Percentiles rank a stretch among this genome's conserved stretches.
phyloP scores from a whole-genome alignment of 148 eudicot species.

The Gaultheria prostrata region DNA sequence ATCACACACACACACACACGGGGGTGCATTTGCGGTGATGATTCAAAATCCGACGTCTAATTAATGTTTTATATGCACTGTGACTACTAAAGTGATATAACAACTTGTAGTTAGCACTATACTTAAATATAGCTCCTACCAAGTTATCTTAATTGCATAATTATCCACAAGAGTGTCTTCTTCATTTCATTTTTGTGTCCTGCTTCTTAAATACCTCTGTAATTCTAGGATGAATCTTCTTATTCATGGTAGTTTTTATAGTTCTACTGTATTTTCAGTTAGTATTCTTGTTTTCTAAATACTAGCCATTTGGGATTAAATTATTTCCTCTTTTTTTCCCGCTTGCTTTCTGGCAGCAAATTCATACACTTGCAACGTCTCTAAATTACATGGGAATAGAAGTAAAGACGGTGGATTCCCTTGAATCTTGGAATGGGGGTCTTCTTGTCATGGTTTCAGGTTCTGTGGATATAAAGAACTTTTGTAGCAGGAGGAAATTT shows the following conservation, averaged over 20 bases:
- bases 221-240: background rate
- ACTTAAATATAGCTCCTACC: background rate
- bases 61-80: background rate
- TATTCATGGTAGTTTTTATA: background rate
- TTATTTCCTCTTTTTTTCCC: background rate
- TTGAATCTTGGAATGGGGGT: constrained; percentile 95
- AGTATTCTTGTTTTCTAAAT: constrained; percentile 2
- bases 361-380: constrained; percentile 75
- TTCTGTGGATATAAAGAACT: constrained; percentile 58
- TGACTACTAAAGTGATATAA: background rate
- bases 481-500: constrained; percentile 66
- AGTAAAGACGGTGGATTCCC: constrained; percentile 77
- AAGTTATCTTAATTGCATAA: background rate
- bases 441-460: constrained; percentile 90
- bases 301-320: background rate
- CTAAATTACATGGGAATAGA: constrained; percentile 62
- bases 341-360: constrained; percentile 63
- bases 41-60: background rate
- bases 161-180: background rate
- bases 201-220: background rate
- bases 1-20: background rate
- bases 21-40: background rate
- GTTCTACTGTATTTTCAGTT: background rate
- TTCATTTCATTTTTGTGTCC: background rate
- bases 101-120: background rate